Base-by-base conservation (phyloP, 768 basidiomycete species). In the Kwoniella dejecticola region DNA sequence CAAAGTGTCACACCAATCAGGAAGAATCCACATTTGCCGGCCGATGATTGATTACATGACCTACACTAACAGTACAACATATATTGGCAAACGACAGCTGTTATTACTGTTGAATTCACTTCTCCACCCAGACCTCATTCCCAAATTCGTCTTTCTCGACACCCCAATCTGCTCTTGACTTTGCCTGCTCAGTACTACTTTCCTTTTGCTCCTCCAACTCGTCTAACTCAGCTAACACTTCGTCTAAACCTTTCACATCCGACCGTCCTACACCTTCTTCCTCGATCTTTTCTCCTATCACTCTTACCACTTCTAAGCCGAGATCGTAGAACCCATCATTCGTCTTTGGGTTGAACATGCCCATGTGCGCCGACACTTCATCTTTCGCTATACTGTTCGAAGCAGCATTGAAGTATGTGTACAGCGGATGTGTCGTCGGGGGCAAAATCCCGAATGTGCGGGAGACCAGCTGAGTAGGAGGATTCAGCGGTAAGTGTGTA, bases 291-390 rank as follows among this genome's bases (percentile, higher is more conserved):
- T 75, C 74, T 29, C 62, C 60, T 3, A 79, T 68, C 4, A 62
- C 70, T 8, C 84, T 82, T 17, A 85, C 87, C 0, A 85, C 84
- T 45, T 83, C 80, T 36, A 94, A 80, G 0, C 91, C 93, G 6
- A 96, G 81, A 68, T 86, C 86, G 72, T 94, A 94, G 79, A 91
- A 96, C 19, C 91, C 91, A 67, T 94, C 91, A 70, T 96, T 95
- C 23, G 85, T 86, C 65, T 82, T 83, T 4, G 85, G 83, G 60
- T 84, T 83, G 79, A 96, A 97, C 89, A 97, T 95, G 31, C 87
- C 87, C 33, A 85, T 89, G 74, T 97, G 93, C 5, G 90, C 92
- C 60, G 87, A 82, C 8, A 94, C 79, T 77, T 95, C 92, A 71
- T 92, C 88, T 23, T 82, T 62, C 0, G 87, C 88, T 24, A 87